Evolutionary conservation across 495 filamentous ascomycete species (phyloP).

Genomic region (Peziza echinospora): DNA sequence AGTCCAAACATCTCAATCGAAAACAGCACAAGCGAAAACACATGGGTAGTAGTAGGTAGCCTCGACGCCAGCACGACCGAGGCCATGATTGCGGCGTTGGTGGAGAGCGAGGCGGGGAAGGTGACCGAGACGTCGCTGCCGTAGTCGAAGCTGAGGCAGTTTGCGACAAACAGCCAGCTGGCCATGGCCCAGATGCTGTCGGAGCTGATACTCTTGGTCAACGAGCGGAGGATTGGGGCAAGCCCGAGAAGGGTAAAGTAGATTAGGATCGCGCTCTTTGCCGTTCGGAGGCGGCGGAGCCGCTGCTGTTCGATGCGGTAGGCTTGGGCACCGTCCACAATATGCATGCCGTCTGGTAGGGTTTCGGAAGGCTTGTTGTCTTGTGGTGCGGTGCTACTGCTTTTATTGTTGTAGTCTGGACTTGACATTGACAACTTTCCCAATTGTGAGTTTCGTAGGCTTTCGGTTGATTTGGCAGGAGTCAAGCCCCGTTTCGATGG

Average conservation of each 20-base stretch:
- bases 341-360: background rate
- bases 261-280: constrained; percentile 84
- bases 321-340: background rate
- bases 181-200: constrained; percentile 96
- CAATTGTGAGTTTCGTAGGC: background rate
- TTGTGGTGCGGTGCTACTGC: background rate
- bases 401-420: background rate
- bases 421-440: background rate
- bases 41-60: constrained; percentile 70
- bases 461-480: background rate
- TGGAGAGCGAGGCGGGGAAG: constrained; percentile 72
- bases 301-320: background rate
- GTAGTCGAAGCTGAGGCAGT: constrained; percentile 95
- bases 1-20: constrained; percentile 92
- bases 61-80: constrained; percentile 78
- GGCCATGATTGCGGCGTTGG: constrained; percentile 88
- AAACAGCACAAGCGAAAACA: constrained; percentile 88
- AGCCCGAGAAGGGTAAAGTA: constrained; percentile 79
- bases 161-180: constrained; percentile 78
- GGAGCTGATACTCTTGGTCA: constrained; percentile 69
- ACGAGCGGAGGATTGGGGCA: constrained; percentile 80
- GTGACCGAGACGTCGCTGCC: constrained; percentile 42
- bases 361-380: background rate
- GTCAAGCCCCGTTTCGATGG: background rate
- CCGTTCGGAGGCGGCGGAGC: constrained; percentile 34